Evolutionary conservation across 1,284 basidiomycete species (phyloP).

Genomic region (Baeospora myosura): DNA sequence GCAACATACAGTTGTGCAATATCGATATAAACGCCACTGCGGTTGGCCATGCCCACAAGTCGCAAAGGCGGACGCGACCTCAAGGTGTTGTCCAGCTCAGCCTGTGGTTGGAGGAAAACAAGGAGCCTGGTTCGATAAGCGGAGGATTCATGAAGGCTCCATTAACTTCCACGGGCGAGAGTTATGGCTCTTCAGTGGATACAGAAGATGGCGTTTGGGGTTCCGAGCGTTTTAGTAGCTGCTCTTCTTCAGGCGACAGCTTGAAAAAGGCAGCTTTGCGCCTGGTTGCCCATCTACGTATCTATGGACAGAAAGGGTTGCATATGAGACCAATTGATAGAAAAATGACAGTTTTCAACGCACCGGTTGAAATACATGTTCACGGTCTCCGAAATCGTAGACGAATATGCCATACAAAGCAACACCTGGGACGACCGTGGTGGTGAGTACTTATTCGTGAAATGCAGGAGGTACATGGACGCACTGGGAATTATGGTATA

Average conservation of each 20-base stretch:
- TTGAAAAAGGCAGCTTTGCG: constrained; percentile 37
- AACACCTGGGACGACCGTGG: constrained; percentile 28
- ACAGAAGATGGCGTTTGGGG: not conserved
- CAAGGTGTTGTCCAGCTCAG: no score
- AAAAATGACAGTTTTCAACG: constrained; percentile 19
- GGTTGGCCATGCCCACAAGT: no score
- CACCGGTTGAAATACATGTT: constrained; percentile 66
- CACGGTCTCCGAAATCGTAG: constrained; percentile 59
- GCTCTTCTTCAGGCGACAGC: constrained; percentile 43
- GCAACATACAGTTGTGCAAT: no score
- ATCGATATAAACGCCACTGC: no score
- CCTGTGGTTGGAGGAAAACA: no score
- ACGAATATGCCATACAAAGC: constrained; percentile 53
- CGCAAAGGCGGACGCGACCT: no score
- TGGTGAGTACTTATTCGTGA: not conserved
- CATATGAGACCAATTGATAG: not conserved
- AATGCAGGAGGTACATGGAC: constrained; percentile 13
- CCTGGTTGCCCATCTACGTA: constrained; percentile 38
- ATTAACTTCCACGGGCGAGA: no score
- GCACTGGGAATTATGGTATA: constrained; percentile 46
- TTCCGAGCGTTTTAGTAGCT: constrained; percentile 15
- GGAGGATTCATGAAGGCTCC: no score
- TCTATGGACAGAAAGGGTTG: constrained; percentile 20
- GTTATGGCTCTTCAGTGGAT: no score
- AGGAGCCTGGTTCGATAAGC: no score